Conservation (phyloP, 148 eudicot species). For the Cornus suecica region DNA sequence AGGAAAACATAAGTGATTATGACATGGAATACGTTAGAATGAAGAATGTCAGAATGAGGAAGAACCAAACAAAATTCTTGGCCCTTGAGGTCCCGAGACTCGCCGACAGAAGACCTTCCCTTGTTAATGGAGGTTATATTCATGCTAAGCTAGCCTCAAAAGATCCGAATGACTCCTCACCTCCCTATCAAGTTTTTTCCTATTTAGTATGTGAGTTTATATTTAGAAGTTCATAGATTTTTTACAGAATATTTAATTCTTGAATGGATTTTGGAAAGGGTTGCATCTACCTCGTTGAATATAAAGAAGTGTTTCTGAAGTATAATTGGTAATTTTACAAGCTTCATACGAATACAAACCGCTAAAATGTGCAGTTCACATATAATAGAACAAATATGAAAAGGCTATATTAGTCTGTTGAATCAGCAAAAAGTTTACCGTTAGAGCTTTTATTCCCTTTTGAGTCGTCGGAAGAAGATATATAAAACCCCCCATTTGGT, state of each 20-base stretch:
- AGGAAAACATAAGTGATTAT: constrained; percentile 79
- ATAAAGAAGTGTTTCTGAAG: constrained; percentile 69
- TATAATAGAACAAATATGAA: constrained; percentile 62
- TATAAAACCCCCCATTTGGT: constrained; percentile 30
- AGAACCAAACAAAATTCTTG: constrained; percentile 42
- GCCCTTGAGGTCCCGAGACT: constrained; percentile 83
- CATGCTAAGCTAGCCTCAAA: constrained; percentile 46
- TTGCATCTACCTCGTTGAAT: constrained; percentile 79
- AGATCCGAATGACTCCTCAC: constrained; percentile 17
- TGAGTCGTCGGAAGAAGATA: constrained; percentile 32
- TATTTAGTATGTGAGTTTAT: background rate
- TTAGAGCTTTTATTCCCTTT: constrained; percentile 60
- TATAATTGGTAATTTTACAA: constrained; percentile 55
- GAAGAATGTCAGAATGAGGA: constrained; percentile 50
- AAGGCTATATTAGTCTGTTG: constrained; percentile 72
- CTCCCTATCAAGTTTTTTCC: constrained; percentile 52
- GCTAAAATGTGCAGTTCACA: constrained; percentile 66
- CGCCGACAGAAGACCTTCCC: constrained; percentile 92
- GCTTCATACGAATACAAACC: constrained; percentile 32
- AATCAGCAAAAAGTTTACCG: constrained; percentile 46
- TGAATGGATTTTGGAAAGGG: constrained; percentile 49
- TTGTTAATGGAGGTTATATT: constrained; percentile 66
- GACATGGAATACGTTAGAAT: constrained; percentile 78
- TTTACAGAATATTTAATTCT: background rate
- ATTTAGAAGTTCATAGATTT: background rate